Conservation (phyloP, 768 basidiomycete species). For the Boletus vinaceobasis region DNA sequence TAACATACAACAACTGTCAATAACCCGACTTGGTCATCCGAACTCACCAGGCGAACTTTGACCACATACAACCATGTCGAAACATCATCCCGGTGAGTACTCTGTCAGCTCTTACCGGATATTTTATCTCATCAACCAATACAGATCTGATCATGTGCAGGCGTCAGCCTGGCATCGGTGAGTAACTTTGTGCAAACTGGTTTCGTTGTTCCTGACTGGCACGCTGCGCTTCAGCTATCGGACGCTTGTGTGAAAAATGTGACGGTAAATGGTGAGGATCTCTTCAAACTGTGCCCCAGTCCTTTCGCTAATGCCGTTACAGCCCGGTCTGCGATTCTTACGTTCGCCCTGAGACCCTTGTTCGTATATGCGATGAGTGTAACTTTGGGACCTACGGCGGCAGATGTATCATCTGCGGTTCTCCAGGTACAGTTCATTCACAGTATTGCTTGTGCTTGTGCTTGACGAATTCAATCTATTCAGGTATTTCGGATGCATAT, state of each 20-base stretch:
- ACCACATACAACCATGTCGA: slow-evolving; percentile 59
- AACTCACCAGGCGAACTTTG: neutral
- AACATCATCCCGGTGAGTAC: slow-evolving; percentile 77
- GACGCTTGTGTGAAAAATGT: slow-evolving; percentile 97
- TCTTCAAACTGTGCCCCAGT: neutral
- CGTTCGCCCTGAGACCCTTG: slow-evolving; percentile 96
- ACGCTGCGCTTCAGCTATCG: slow-evolving; percentile 64
- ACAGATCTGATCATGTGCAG: slow-evolving; percentile 97
- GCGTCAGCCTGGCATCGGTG: slow-evolving; percentile 95
- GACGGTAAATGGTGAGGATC: slow-evolving; percentile 93
- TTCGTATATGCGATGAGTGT: slow-evolving; percentile 98
- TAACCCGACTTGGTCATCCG: slow-evolving; percentile 4
- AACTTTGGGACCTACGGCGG: slow-evolving; percentile 99
- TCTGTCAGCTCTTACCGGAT: neutral
- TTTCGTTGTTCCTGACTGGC: slow-evolving; percentile 7
- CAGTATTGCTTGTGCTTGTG: neutral
- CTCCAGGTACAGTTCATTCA: slow-evolving; percentile 63
- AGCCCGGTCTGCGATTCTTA: slow-evolving; percentile 99
- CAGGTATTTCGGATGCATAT: slow-evolving; percentile 98
- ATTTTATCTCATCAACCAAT: neutral
- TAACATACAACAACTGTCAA: slow-evolving; percentile 11
- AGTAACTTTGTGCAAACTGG: slow-evolving; percentile 22
- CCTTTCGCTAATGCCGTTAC: neutral
- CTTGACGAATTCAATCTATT: neutral
- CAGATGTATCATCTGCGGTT: slow-evolving; percentile 95